These are phyloP conservation scores for Lindgomyces ingoldianus DNA, from an alignment of 495 filamentous ascomycete species.

Conservation along the genomic window DNA sequence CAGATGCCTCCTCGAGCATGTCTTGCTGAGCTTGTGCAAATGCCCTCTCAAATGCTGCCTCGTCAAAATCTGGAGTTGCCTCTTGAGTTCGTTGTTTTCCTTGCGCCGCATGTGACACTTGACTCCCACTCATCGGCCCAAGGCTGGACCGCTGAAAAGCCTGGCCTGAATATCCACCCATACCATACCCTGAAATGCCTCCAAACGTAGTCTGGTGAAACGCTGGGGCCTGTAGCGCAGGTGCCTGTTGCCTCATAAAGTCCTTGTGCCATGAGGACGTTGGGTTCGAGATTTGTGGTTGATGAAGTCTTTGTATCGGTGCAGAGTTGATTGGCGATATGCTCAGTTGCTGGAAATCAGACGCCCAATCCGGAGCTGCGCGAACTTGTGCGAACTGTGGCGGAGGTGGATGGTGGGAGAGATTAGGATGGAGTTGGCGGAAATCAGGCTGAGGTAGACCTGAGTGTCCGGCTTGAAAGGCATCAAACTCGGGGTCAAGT, in stretches of 20 bases:
- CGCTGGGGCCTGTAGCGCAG: conserved; percentile 6
- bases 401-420: conserved; percentile 8
- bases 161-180: conserved; percentile 22
- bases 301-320: conserved; percentile 33
- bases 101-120: conserved; percentile 22
- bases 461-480: conserved; percentile 64
- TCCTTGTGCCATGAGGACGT: conserved; percentile 44
- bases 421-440: conserved; percentile 26
- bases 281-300: conserved; percentile 13
- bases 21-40: conserved; percentile 53
- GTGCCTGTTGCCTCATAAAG: conserved; percentile 34
- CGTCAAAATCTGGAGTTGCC: conserved; percentile 51
- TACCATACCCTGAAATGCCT: conserved; percentile 18
- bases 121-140: conserved; percentile 1
- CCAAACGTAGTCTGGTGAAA: conserved; percentile 21
- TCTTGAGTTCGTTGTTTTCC: conserved; percentile 35
- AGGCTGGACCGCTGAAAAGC: conserved; percentile 9
- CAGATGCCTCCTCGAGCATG: conserved; percentile 14
- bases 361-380: conserved; percentile 41
- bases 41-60: conserved; percentile 64
- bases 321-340: conserved; percentile 31
- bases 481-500: conserved; percentile 69
- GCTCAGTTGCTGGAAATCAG: conserved; percentile 47
- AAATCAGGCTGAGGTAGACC: conserved; percentile 34
- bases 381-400: conserved; percentile 32